A percentile compares a stretch with the other conserved stretches of the same genome.
Conservation (phyloP, 2,329 filamentous ascomycete genomes). For the Diaporthe helianthi region DNA sequence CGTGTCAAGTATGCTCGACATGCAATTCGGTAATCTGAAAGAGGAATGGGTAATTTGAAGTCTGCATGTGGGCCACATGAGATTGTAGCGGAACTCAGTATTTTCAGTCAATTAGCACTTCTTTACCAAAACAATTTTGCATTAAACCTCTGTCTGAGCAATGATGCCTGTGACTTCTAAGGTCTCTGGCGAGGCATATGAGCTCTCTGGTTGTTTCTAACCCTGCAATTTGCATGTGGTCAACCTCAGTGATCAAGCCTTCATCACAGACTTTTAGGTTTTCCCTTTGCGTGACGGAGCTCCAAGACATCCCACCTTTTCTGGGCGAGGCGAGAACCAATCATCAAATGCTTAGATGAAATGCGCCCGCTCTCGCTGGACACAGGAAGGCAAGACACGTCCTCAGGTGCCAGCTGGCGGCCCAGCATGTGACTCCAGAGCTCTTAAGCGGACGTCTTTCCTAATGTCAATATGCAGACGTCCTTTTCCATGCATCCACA, state of each 20-base stretch:
- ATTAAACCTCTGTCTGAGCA: neutral
- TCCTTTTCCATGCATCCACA: neutral
- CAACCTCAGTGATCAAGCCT: too few relatives aligned
- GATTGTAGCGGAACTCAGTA: neutral
- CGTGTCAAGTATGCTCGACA: slow-evolving; percentile 7
- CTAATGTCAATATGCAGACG: neutral
- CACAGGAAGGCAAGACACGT: neutral
- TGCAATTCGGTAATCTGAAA: neutral
- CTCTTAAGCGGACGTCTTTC: too few relatives aligned
- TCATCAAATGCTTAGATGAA: neutral
- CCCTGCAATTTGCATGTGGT: too few relatives aligned
- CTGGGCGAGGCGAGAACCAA: too few relatives aligned
- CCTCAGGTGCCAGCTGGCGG: too few relatives aligned
- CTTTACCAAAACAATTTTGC: neutral
- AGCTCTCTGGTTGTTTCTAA: too few relatives aligned
- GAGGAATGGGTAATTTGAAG: slow-evolving; percentile 2
- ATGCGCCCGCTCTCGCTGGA: neutral
- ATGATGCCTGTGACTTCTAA: too few relatives aligned
- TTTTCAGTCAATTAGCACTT: neutral
- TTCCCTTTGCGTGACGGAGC: neutral
- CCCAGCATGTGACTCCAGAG: too few relatives aligned
- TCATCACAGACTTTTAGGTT: neutral
- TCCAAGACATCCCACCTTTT: too few relatives aligned
- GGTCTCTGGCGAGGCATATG: neutral
- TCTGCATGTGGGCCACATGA: neutral